phyloP scores from a whole-genome alignment of 2,329 filamentous ascomycete species.

The Hypoxylon sp. region DNA sequence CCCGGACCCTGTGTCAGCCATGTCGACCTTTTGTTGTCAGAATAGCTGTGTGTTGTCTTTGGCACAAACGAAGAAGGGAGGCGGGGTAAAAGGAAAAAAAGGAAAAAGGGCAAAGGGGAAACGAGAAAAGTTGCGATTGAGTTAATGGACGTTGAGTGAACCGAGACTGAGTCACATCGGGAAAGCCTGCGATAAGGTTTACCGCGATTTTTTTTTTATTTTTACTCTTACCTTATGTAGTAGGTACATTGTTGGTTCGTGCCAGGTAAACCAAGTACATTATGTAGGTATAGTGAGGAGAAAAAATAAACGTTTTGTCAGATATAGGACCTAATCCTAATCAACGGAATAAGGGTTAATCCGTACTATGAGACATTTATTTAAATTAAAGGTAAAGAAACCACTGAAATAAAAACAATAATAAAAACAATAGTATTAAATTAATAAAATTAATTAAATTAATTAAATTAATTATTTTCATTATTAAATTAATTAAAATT shows the following conservation, averaged over 20 bases:
- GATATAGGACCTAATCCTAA: no score
- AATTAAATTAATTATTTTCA: no score
- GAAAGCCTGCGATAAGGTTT: background rate
- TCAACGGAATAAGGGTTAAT: no score
- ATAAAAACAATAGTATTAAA: no score
- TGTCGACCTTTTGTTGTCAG: slow-evolving; percentile 10
- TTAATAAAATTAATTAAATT: no score
- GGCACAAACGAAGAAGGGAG: background rate
- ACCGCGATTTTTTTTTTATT: background rate
- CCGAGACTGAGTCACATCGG: slow-evolving; percentile 6
- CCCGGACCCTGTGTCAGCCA: slow-evolving; percentile 37
- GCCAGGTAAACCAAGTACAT: background rate
- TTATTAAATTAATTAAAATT: no score
- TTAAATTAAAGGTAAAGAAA: no score
- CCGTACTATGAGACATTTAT: no score
- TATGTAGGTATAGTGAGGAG: no score
- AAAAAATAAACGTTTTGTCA: no score
- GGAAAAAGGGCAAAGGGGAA: no score
- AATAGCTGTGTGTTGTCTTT: background rate
- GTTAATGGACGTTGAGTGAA: background rate
- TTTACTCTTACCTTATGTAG: background rate
- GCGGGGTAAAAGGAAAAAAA: background rate
- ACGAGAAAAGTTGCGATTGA: background rate
- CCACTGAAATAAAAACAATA: no score
- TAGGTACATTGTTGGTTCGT: background rate